A percentile compares a stretch with the other conserved stretches of the same genome.
These are phyloP conservation scores for Suillus spraguei DNA, from an alignment of 768 basidiomycete genomes.

Conservation along the genomic window DNA sequence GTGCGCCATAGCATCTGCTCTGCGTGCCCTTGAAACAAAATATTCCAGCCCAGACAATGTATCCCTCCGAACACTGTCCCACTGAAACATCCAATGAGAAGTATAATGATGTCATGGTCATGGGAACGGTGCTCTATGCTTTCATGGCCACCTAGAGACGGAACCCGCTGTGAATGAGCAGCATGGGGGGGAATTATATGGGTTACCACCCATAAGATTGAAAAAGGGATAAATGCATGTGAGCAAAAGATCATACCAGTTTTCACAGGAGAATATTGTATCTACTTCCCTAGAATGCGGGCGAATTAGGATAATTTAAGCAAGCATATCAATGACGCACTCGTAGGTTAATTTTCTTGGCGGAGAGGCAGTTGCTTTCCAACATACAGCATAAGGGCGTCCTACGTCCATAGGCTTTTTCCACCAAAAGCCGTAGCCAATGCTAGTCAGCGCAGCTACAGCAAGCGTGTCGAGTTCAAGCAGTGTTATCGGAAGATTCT, in stretches of 20 bases:
- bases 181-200: too few species aligned
- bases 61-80: constrained; percentile 27
- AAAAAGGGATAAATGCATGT: too few species aligned
- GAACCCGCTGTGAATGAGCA: too few species aligned
- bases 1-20: constrained; percentile 25
- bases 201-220: too few species aligned
- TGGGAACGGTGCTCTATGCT: too few species aligned
- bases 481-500: constrained; percentile 25
- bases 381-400: not conserved
- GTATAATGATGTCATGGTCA: too few species aligned
- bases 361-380: not conserved
- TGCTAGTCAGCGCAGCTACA: constrained; percentile 32
- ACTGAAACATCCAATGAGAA: too few species aligned
- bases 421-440: constrained; percentile 40
- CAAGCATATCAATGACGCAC: not conserved
- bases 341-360: not conserved
- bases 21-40: constrained; percentile 18
- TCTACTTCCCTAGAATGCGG: too few species aligned
- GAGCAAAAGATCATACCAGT: too few species aligned
- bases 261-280: too few species aligned
- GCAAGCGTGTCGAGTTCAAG: constrained; percentile 41
- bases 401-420: constrained; percentile 16
- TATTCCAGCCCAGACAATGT: constrained; percentile 7
- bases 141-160: too few species aligned
- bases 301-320: too few species aligned